phyloP scores from a whole-genome alignment of 2,329 filamentous ascomycete genomes.

The Ampelomyces quisqualis region DNA sequence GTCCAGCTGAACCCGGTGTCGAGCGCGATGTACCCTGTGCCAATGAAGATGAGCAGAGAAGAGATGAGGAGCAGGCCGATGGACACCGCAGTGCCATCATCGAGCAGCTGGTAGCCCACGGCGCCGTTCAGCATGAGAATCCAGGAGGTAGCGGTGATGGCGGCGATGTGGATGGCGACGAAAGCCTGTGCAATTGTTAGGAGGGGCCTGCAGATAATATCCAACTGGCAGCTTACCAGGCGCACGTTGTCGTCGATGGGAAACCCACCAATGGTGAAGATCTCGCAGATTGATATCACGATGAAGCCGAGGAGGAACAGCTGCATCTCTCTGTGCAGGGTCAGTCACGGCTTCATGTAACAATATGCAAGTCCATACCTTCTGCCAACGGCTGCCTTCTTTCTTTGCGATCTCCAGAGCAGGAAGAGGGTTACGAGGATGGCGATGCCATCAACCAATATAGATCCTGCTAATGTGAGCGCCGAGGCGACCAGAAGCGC shows the following conservation, averaged over 20 bases:
- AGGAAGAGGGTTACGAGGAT: slow-evolving; percentile 68
- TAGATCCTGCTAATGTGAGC: slow-evolving; percentile 66
- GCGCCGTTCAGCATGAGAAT: slow-evolving; percentile 87
- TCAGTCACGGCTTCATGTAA: slow-evolving; percentile 14
- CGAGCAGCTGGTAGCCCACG: slow-evolving; percentile 89
- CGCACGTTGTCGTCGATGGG: slow-evolving; percentile 70
- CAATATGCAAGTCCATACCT: slow-evolving; percentile 58
- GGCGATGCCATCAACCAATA: slow-evolving; percentile 76
- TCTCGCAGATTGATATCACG: slow-evolving; percentile 88
- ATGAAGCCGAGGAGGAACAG: slow-evolving; percentile 85
- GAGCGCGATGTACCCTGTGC: slow-evolving; percentile 91
- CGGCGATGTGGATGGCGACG: slow-evolving; percentile 83
- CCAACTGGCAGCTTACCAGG: slow-evolving; percentile 58
- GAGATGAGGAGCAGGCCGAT: slow-evolving; percentile 73
- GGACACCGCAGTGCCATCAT: slow-evolving; percentile 87
- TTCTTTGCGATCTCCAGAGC: slow-evolving; percentile 78
- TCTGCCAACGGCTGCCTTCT: slow-evolving; percentile 90
- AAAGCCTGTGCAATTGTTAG: slow-evolving; percentile 63
- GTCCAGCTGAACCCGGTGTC: slow-evolving; percentile 91
- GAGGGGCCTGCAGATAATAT: not conserved
- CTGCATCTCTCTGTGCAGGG: slow-evolving; percentile 80
- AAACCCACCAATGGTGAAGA: slow-evolving; percentile 91
- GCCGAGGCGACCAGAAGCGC: slow-evolving; percentile 6
- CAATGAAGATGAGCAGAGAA: slow-evolving; percentile 72
- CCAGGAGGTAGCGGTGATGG: slow-evolving; percentile 87